Conservation (phyloP, 345 rosid genomes). For the Eucalyptus victrix region DNA sequence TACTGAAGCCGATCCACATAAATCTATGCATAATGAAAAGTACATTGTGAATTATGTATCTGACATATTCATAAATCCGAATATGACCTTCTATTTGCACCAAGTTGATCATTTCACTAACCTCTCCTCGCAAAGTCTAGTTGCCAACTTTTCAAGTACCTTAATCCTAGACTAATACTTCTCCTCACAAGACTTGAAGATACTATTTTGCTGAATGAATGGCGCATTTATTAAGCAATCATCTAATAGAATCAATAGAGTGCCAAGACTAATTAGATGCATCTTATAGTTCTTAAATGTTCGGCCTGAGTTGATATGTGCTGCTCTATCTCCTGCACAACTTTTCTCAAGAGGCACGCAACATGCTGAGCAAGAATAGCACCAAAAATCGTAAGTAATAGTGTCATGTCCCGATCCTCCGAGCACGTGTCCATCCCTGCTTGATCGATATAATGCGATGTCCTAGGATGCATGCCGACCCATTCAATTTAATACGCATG, state of each 20-base stretch:
- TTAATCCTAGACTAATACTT: conserved; percentile 69
- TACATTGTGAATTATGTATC: not conserved
- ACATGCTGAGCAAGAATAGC: conserved; percentile 39
- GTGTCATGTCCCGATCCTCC: too few species aligned
- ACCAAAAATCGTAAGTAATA: not conserved
- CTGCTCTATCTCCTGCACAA: conserved; percentile 84
- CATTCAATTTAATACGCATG: too few species aligned
- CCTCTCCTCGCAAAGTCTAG: conserved; percentile 66
- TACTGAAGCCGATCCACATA: conserved; percentile 33
- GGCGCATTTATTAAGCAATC: not conserved
- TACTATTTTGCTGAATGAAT: conserved; percentile 66
- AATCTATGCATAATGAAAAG: conserved; percentile 19
- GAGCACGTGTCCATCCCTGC: too few species aligned
- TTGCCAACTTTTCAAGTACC: conserved; percentile 82
- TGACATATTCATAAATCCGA: not conserved
- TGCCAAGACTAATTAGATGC: not conserved
- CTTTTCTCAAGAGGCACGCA: conserved; percentile 69
- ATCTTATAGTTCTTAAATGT: conserved; percentile 69
- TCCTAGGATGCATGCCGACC: fast-evolving
- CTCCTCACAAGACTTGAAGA: conserved; percentile 80
- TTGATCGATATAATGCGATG: too few species aligned
- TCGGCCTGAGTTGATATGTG: conserved; percentile 94
- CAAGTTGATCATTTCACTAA: conserved; percentile 1
- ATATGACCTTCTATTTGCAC: not conserved
- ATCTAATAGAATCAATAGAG: not conserved